phyloP scores from a whole-genome alignment of 352 stramenopile species.

The Phytophthora meadii region DNA sequence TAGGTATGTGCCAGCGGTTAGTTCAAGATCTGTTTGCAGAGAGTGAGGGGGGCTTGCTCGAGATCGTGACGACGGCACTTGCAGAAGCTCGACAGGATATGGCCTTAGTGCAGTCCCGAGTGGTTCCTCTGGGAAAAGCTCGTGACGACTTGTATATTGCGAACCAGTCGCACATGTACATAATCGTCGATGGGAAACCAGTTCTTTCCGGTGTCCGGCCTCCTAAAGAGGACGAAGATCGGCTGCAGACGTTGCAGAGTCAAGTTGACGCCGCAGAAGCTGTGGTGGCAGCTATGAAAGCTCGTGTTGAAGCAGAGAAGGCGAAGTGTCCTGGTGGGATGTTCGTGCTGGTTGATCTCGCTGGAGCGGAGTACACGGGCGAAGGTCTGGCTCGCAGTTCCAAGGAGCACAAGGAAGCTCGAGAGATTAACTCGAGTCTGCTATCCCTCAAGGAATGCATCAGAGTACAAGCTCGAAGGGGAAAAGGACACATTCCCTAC shows the following conservation, averaged over 20 bases:
- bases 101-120: too few species aligned
- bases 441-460: constrained; percentile 64
- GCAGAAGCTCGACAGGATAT: too few species aligned
- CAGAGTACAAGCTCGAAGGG: constrained; percentile 29
- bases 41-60: too few species aligned
- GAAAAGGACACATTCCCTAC: constrained; percentile 35
- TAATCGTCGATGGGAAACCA: neutral
- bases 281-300: constrained; percentile 27
- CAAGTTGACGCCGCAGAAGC: constrained; percentile 31
- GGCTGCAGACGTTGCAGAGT: constrained; percentile 27
- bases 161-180: too few species aligned
- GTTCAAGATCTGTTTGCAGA: too few species aligned
- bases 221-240: constrained; percentile 30
- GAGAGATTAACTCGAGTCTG: constrained; percentile 51
- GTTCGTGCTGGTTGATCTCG: constrained; percentile 62
- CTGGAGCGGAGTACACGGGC: constrained; percentile 64
- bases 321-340: constrained; percentile 30
- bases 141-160: too few species aligned
- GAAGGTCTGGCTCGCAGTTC: constrained; percentile 36
- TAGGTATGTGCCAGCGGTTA: too few species aligned
- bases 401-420: constrained; percentile 22
- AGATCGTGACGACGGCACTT: too few species aligned
- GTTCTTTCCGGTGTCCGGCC: constrained; percentile 5
- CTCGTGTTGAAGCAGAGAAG: constrained; percentile 21
- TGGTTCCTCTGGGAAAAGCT: too few species aligned